phyloP scores from a whole-genome alignment of 805 yeast genomes.

The Soucietia sequanensis region DNA sequence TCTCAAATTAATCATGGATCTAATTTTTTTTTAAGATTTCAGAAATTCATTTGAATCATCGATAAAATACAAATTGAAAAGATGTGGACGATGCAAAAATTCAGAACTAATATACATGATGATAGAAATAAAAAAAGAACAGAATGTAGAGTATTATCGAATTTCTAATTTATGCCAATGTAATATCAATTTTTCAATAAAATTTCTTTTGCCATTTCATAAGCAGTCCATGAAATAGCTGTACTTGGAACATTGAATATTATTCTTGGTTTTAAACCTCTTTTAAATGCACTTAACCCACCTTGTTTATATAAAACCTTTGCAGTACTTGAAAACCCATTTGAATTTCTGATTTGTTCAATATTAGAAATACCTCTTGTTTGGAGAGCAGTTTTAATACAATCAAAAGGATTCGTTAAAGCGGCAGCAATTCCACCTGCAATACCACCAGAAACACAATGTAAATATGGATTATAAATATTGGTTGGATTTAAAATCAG shows the following conservation, averaged over 20 bases:
- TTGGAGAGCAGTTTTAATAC: slow-evolving; percentile 87
- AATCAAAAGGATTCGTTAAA: slow-evolving; percentile 89
- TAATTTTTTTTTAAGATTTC: too few relatives aligned
- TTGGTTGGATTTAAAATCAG: slow-evolving; percentile 74
- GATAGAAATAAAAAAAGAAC: too few relatives aligned
- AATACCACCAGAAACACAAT: slow-evolving; percentile 88
- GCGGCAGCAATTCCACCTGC: slow-evolving; percentile 98
- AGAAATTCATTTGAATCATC: too few relatives aligned
- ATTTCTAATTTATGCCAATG: too few relatives aligned
- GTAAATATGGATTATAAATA: slow-evolving; percentile 82
- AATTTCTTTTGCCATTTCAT: slow-evolving; percentile 91
- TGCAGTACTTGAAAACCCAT: slow-evolving; percentile 72
- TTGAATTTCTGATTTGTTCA: slow-evolving; percentile 50
- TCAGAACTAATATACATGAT: too few relatives aligned
- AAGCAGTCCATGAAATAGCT: slow-evolving; percentile 96
- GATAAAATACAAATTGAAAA: too few relatives aligned
- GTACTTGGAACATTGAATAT: slow-evolving; percentile 93
- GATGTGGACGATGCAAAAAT: too few relatives aligned
- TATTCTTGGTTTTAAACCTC: slow-evolving; percentile 89
- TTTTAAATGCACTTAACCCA: slow-evolving; percentile 65
- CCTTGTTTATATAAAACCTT: slow-evolving; percentile 57
- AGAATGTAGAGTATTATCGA: too few relatives aligned
- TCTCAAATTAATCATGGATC: too few relatives aligned
- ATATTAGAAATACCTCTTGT: slow-evolving; percentile 63
- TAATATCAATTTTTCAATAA: slow-evolving; percentile 28